Evolutionary conservation across 108 stramenopile genomes (phyloP), one percentile per base, ranked within the genome.

Genomic region (Nannochloropsis gaditana): DNA sequence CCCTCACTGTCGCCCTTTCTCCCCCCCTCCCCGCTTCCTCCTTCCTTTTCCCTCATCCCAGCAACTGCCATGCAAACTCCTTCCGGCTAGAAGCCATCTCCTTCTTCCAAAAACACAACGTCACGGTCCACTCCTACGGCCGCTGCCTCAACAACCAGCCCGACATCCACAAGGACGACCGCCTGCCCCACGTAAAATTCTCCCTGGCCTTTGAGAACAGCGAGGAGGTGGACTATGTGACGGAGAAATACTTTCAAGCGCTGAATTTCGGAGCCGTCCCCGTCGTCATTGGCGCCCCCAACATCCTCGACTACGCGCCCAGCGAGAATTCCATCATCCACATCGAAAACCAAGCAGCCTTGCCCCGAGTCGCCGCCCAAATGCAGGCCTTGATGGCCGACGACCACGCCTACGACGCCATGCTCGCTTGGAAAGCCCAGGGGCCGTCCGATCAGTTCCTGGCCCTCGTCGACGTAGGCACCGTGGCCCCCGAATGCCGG

Each of bases 281-380:
- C 79, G 84, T 84, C 42, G 42, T 44, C 43, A 80, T 84, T 15
- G 84, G 84, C 21, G 83, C 83, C 9, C 83, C 44, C n/a, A 83
- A 83, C 45, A 50, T 17, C 4, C 45, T 47, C 10, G 15, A 31
- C 11, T 83, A 47, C 21, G 45, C 83, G 83, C 83, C 83, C 8
- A 11, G 15, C 21, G 43, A 43, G 31, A 17, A 41, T 41, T 47
- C n/a, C 83, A 44, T 83, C 15, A 31, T 21, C 83, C 44, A 83
- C 21, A 45, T 83, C 21, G 41, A 81, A 9, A 81, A 42, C 80
- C 21, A 31, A 11, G 83, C 45, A 9, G 47, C 17, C 21, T 19
- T 44, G 8, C 31, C 21, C 2, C 21, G 9, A 11, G 43, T 47
- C 5, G 45, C 41, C 19, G 19, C n/a, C 19, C 43, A 41, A 45